Evolutionary conservation across 2,329 filamentous ascomycete genomes (phyloP).

Genomic region (Mycocentrospora acerina): DNA sequence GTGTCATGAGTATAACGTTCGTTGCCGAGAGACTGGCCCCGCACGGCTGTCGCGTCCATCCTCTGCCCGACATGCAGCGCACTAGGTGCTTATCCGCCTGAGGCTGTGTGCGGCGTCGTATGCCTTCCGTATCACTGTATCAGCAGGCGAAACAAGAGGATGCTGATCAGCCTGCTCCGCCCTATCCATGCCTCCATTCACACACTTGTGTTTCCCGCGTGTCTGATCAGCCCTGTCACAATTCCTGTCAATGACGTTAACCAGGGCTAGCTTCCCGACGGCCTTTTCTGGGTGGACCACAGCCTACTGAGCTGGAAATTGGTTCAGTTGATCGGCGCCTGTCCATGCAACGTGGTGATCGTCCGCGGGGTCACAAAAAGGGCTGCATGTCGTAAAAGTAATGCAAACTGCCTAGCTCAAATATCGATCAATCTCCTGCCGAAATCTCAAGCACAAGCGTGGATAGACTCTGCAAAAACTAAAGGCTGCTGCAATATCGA

Average conservation of each 20-base stretch:
- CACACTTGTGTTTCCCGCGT: constrained; percentile 34
- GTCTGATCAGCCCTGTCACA: constrained; percentile 39
- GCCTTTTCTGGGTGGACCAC: constrained; percentile 24
- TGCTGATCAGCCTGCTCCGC: constrained; percentile 31
- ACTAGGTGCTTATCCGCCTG: too few species aligned
- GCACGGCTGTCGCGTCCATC: neutral
- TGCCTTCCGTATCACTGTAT: constrained; percentile 13
- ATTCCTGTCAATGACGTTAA: constrained; percentile 20
- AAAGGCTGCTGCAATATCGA: neutral
- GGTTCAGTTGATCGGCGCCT: constrained; percentile 22
- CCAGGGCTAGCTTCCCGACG: constrained; percentile 4
- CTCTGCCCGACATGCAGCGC: constrained; percentile 1
- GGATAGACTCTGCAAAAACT: constrained; percentile 3
- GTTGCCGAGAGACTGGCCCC: constrained; percentile 5
- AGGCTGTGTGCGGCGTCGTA: too few species aligned
- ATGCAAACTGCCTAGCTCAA: too few species aligned
- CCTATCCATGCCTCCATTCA: constrained; percentile 29
- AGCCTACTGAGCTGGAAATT: constrained; percentile 10
- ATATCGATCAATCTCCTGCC: constrained; percentile 1
- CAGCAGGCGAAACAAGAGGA: constrained; percentile 26
- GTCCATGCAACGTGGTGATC: constrained; percentile 13
- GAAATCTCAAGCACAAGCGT: neutral
- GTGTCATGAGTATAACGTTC: constrained; percentile 13
- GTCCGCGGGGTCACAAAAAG: constrained; percentile 3
- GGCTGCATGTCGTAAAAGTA: constrained; percentile 8